phyloP scores from a whole-genome alignment of 2,329 filamentous ascomycete species.

The Ophiostoma montium region DNA sequence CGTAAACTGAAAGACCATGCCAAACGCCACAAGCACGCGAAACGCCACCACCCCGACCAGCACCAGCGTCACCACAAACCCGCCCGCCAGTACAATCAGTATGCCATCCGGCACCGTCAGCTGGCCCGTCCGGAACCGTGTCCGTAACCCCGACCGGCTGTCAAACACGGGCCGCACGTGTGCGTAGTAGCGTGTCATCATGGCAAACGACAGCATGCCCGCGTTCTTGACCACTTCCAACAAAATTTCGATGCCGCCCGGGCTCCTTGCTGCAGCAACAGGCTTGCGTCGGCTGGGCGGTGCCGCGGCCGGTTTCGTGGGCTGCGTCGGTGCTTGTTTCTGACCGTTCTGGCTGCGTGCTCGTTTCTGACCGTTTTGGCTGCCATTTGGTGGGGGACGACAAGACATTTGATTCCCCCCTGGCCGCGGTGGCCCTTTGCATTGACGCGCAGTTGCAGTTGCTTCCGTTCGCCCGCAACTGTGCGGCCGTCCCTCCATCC shows the following conservation, averaged over 20 bases:
- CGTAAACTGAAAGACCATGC: not conserved
- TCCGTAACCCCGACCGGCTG: conserved; percentile 22
- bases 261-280: not conserved
- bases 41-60: conserved; percentile 15
- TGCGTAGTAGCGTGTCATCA: conserved; percentile 20
- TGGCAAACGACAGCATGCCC: conserved; percentile 11
- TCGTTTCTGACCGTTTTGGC: not conserved
- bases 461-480: not conserved
- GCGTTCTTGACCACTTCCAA: conserved; percentile 1
- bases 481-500: not conserved
- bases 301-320: conserved; percentile 12
- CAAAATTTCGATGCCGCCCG: not conserved
- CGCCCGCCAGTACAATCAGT: conserved; percentile 17
- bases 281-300: not conserved
- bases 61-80: conserved; percentile 16
- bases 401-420: too few relatives aligned
- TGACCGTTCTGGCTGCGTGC: not conserved
- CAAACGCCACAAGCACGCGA: conserved; percentile 9
- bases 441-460: not conserved
- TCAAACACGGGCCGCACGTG: conserved; percentile 27
- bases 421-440: too few relatives aligned
- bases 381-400: too few relatives aligned
- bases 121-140: conserved; percentile 14
- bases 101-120: conserved; percentile 17
- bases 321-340: not conserved